Percentiles rank a stretch among this genome's conserved stretches.
Conservation (phyloP, 768 basidiomycete genomes). For the Tylopilus sp. region DNA sequence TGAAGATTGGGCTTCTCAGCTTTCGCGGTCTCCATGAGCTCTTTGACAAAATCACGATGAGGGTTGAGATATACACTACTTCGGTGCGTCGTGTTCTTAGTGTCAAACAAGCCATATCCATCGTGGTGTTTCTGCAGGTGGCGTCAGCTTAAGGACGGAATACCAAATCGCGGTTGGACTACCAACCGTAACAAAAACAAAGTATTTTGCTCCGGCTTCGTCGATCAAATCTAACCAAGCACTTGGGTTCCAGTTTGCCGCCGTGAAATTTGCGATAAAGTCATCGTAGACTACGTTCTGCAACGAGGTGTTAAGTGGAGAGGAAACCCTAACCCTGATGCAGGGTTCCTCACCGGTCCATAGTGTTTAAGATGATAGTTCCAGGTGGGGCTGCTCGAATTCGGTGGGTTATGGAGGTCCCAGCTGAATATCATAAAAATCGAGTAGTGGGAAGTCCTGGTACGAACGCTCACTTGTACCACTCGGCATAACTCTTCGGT, state of each 20-base stretch:
- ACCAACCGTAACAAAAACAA: slow-evolving; percentile 52
- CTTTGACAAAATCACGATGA: slow-evolving; percentile 47
- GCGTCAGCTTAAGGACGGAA: neutral
- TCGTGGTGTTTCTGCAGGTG: slow-evolving; percentile 55
- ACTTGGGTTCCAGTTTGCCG: slow-evolving; percentile 50
- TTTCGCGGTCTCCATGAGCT: slow-evolving; percentile 49
- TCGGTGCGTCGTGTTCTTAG: slow-evolving; percentile 49
- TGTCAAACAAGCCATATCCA: slow-evolving; percentile 55
- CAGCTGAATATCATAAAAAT: slow-evolving; percentile 26
- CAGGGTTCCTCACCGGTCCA: slow-evolving; percentile 34
- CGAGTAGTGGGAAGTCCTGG: neutral
- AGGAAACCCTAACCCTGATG: neutral
- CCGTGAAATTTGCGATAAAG: slow-evolving; percentile 54
- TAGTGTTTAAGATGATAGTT: slow-evolving; percentile 48
- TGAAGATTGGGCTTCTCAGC: slow-evolving; percentile 47
- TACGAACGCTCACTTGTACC: slow-evolving; percentile 45
- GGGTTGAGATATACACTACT: slow-evolving; percentile 48
- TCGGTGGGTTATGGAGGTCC: slow-evolving; percentile 36
- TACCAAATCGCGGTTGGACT: neutral
- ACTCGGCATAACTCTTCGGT: slow-evolving; percentile 45
- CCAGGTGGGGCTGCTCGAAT: slow-evolving; percentile 41
- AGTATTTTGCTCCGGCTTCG: slow-evolving; percentile 57
- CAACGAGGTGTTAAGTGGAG: neutral
- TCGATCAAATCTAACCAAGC: slow-evolving; percentile 54
- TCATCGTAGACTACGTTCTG: slow-evolving; percentile 54